phyloP scores from a whole-genome alignment of 75 land plant genomes.

The Pinus taeda region DNA sequence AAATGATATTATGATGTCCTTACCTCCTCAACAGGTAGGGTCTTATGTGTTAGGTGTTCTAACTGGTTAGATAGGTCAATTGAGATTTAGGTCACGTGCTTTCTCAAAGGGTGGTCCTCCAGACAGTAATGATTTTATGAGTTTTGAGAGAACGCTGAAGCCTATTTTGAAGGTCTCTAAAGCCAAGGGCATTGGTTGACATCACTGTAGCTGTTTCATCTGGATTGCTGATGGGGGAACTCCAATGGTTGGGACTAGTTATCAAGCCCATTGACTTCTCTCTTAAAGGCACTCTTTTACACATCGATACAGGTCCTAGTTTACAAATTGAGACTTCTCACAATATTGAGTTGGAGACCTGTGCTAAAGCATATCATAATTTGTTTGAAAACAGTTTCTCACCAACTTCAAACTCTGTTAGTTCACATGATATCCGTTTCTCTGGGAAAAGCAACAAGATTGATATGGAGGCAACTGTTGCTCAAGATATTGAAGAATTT shows the following conservation, averaged over 20 bases:
- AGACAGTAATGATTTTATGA: conserved; percentile 95
- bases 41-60: conserved; percentile 93
- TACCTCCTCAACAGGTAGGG: conserved; percentile 90
- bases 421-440: neutral
- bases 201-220: conserved; percentile 70
- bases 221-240: conserved; percentile 78
- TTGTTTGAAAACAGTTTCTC: neutral
- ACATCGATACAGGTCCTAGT: conserved; percentile 78
- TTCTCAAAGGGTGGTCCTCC: conserved; percentile 89
- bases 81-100: conserved; percentile 83
- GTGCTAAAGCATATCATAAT: conserved; percentile 16
- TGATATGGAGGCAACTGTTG: conserved; percentile 5
- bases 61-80: conserved; percentile 91
- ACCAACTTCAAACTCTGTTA: conserved; percentile 1
- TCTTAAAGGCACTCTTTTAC: conserved; percentile 74
- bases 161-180: conserved; percentile 90
- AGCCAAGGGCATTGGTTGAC: conserved; percentile 87
- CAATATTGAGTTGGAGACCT: conserved; percentile 59
- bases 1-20: conserved; percentile 58
- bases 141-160: conserved; percentile 82
- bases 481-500: conserved; percentile 26
- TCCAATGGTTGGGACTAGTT: conserved; percentile 90
- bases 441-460: neutral
- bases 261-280: conserved; percentile 82
- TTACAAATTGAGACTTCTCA: conserved; percentile 53